phyloP scores from a whole-genome alignment of 2,329 filamentous ascomycete genomes.

The Trichoderma atrobrunneum region DNA sequence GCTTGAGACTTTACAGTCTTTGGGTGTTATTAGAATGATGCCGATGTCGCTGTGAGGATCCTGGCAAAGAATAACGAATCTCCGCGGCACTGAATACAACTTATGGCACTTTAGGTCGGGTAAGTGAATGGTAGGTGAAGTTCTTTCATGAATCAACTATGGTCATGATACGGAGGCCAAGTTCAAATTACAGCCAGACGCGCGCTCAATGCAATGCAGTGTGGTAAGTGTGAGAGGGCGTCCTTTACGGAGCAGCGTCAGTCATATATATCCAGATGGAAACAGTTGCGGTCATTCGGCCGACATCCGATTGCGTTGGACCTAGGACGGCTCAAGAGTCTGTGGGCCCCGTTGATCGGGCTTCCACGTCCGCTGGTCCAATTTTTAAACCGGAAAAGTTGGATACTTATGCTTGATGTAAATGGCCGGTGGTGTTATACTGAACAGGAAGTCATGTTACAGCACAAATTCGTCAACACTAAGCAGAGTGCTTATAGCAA shows the following conservation, averaged over 20 bases:
- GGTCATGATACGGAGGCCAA: not conserved
- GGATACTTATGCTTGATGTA: not conserved
- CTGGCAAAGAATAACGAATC: not conserved
- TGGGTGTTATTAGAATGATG: not conserved
- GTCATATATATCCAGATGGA: not conserved
- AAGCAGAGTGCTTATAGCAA: not conserved
- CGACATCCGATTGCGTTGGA: not conserved
- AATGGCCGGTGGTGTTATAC: not conserved
- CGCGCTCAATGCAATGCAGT: not conserved
- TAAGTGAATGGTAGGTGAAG: not conserved
- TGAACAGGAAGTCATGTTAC: not conserved
- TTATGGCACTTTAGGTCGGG: not conserved
- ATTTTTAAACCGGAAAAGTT: not conserved
- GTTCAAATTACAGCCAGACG: not conserved
- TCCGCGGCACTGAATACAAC: not conserved
- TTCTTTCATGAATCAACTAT: not conserved
- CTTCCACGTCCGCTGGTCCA: not conserved
- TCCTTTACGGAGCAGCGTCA: not conserved
- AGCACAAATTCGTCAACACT: too few species aligned
- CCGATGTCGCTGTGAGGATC: constrained; percentile 3
- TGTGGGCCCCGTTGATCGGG: not conserved
- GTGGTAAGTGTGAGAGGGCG: not conserved
- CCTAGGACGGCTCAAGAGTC: not conserved
- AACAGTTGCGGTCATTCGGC: not conserved
- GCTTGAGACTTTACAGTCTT: not conserved